Evolutionary conservation across 129 eudicot genomes (phyloP).

Genomic region (Solidago caesia): DNA sequence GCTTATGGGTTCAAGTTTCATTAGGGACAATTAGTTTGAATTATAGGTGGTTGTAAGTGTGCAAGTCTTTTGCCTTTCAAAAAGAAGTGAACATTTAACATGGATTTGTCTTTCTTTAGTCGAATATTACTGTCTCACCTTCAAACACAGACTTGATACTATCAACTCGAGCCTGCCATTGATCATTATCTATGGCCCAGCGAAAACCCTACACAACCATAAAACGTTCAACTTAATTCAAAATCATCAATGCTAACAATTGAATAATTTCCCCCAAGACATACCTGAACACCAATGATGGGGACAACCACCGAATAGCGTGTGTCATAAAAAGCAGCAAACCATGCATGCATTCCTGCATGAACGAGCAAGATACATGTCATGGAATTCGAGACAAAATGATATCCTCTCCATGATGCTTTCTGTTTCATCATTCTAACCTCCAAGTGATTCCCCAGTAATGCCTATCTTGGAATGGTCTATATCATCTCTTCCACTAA

Average conservation of each 20-base stretch:
- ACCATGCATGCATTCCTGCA: constrained; percentile 99
- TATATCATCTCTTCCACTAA: constrained; percentile 69
- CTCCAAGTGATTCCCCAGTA: constrained; percentile 99
- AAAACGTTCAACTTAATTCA: constrained; percentile 14
- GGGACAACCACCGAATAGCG: constrained; percentile 92
- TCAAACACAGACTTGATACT: constrained; percentile 85
- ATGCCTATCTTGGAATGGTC: constrained; percentile 83
- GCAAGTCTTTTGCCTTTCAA: too few relatives aligned
- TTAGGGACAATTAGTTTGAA: too few relatives aligned
- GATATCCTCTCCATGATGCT: neutral
- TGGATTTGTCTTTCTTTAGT: neutral
- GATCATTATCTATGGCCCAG: constrained; percentile 91
- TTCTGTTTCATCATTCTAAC: constrained; percentile 36
- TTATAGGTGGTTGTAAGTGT: too few relatives aligned
- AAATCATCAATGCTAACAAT: constrained; percentile 4
- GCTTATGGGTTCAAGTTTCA: too few relatives aligned
- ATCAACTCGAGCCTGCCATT: constrained; percentile 92
- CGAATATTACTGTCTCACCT: constrained; percentile 40
- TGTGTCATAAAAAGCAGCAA: constrained; percentile 81
- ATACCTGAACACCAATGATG: constrained; percentile 93
- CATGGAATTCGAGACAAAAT: constrained; percentile 8
- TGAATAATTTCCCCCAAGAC: constrained; percentile 11
- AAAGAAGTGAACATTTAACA: neutral
- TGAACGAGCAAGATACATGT: constrained; percentile 2
- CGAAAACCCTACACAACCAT: constrained; percentile 67